Base-by-base conservation (phyloP, 306 rosid genomes). In the Pterocarpus macrocarpus region DNA sequence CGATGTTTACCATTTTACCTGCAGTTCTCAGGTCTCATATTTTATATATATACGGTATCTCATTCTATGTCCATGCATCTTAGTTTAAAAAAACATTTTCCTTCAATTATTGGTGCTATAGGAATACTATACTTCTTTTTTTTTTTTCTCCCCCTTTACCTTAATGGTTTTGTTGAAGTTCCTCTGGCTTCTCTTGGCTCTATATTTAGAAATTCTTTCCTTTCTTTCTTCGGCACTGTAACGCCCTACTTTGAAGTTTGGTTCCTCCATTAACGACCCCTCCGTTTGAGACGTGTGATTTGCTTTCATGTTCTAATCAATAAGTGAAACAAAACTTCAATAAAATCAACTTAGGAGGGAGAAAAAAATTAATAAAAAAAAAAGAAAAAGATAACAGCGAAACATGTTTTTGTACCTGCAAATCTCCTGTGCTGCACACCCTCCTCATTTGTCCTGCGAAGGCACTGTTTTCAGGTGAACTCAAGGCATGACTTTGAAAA, bases 121-220 rank as follows among this genome's bases (percentile, higher is more conserved):
- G 16, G 16, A 50, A 64, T 1, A 22, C 57, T 1, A 52, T 52
- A 13, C 2, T 52, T 52, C 6, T 1, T 1, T 52, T 7, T 52
- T n/a, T n/a, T 55, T 53, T 1, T 14, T 53, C 9, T 14, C 3
- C 57, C 14, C 33, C 0, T 6, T 3, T 81, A 93, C 99, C 98
- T 95, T 95, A 43, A 95, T 95, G 34, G 99, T 95, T 83, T 91
- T 95, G 89, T 90, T 93, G 87, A 91, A 95, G 90, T 95, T 95
- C 77, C 99, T 95, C 85, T 88, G 98, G 34, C 85, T 85, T 88
- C 97, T 86, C 78, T 93, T 95, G 11, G 98, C 97, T 91, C 90
- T 93, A 90, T 95, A 95, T 83, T 90, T 95, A 0, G 97, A 95
- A 73, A 95, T 95, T 82, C 68, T 93, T 53, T 91, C 97, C 73